Conservation (phyloP, 2,329 filamentous ascomycete genomes). For the Pseudofabraea citricarpa region DNA sequence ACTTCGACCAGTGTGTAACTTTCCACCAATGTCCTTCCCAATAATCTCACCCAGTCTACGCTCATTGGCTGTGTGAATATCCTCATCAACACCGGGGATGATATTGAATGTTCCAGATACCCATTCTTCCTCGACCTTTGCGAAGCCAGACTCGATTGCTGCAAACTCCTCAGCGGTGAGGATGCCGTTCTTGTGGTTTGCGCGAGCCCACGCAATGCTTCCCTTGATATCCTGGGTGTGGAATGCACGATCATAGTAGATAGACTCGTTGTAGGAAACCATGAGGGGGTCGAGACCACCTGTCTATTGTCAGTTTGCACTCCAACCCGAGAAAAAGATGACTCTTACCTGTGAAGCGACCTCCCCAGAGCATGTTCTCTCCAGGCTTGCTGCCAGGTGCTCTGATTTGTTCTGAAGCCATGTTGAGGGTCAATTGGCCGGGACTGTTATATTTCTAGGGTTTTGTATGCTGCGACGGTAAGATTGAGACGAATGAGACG, state of each 20-base stretch:
- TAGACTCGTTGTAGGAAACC: slow-evolving; percentile 77
- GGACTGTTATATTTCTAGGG: no score
- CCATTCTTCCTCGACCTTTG: slow-evolving; percentile 51
- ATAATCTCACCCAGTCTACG: slow-evolving; percentile 77
- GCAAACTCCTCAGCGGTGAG: slow-evolving; percentile 68
- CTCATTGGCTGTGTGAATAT: slow-evolving; percentile 68
- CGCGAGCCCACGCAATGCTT: slow-evolving; percentile 75
- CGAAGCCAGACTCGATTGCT: slow-evolving; percentile 68
- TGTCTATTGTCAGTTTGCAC: slow-evolving; percentile 29
- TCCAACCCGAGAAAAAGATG: slow-evolving; percentile 3
- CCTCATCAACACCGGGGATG: slow-evolving; percentile 49
- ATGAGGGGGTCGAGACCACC: slow-evolving; percentile 82
- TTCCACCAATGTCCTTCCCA: slow-evolving; percentile 78
- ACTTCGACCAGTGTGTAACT: slow-evolving; percentile 83
- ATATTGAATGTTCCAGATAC: slow-evolving; percentile 44
- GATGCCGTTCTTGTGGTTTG: slow-evolving; percentile 72
- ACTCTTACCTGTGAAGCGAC: slow-evolving; percentile 51
- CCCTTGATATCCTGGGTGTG: slow-evolving; percentile 78
- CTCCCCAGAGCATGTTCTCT: slow-evolving; percentile 52
- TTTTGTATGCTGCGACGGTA: no score
- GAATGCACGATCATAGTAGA: slow-evolving; percentile 73
- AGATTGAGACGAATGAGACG: neutral
- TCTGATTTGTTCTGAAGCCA: slow-evolving; percentile 22
- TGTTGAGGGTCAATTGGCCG: slow-evolving; percentile 12
- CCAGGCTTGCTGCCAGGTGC: slow-evolving; percentile 22